Evolutionary conservation across 2,329 filamentous ascomycete genomes (phyloP).

Genomic region (Aspergillus viridinutans): DNA sequence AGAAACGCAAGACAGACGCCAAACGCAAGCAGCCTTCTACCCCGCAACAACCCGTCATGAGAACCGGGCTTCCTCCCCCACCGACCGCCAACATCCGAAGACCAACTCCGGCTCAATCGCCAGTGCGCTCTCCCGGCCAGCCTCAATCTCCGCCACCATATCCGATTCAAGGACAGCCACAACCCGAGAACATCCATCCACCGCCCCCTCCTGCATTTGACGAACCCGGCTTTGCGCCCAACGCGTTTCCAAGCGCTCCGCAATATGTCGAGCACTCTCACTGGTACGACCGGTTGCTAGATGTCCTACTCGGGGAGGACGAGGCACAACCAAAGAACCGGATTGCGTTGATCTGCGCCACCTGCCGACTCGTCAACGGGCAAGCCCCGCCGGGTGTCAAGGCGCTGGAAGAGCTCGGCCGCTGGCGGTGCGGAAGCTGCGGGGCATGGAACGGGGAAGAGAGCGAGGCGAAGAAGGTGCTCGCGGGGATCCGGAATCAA

Average conservation of each 20-base stretch:
- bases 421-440: slow-evolving; percentile 87
- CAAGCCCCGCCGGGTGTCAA: slow-evolving; percentile 87
- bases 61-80: slow-evolving; percentile 56
- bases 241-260: slow-evolving; percentile 39
- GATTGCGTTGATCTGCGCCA: slow-evolving; percentile 75
- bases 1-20: slow-evolving; percentile 18
- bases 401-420: slow-evolving; percentile 71
- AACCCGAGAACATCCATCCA: background rate
- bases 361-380: slow-evolving; percentile 86
- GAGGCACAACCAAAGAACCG: slow-evolving; percentile 90
- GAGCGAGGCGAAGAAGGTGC: slow-evolving; percentile 68
- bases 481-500: slow-evolving; percentile 56
- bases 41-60: slow-evolving; percentile 31
- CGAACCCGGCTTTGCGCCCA: slow-evolving; percentile 45
- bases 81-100: slow-evolving; percentile 61
- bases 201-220: slow-evolving; percentile 24
- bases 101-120: slow-evolving; percentile 13
- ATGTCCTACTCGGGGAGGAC: slow-evolving; percentile 89
- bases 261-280: slow-evolving; percentile 49
- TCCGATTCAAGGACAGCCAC: slow-evolving; percentile 10
- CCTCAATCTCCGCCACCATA: slow-evolving; percentile 23
- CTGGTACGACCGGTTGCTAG: slow-evolving; percentile 94
- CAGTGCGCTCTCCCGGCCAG: slow-evolving; percentile 20
- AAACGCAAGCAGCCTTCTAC: slow-evolving; percentile 16
- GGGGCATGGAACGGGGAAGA: slow-evolving; percentile 75